Conservation (phyloP, 345 rosid genomes). For the thale cress (Arabidopsis thaliana) region TAIR10.1 NC_003070.9:20449501-20450000, state of each 20-base stretch:
- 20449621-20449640: slow-evolving; percentile 69
- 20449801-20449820: no score
- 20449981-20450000: slow-evolving; percentile 86
- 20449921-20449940: background rate
- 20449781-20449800: background rate
- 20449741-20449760: slow-evolving; percentile 92
- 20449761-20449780: slow-evolving; percentile 4
- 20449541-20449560: slow-evolving; percentile 87
- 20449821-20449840: background rate
- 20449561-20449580: slow-evolving; percentile 90
- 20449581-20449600: slow-evolving; percentile 60
- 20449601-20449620: slow-evolving; percentile 91
- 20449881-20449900: background rate
- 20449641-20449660: slow-evolving; percentile 69
- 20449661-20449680: slow-evolving; percentile 82
- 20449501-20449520: slow-evolving; percentile 49
- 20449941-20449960: slow-evolving; percentile 86
- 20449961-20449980: slow-evolving; percentile 94
- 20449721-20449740: slow-evolving; percentile 77
- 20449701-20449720: slow-evolving; percentile 76
- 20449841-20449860: background rate
- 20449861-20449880: background rate
- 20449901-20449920: background rate
- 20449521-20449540: slow-evolving; percentile 77
- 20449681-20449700: slow-evolving; percentile 71